These are phyloP conservation scores for Zygosaccharomyces kombuchaensis DNA, from an alignment of 805 yeast genomes.

Conservation along the genomic window DNA sequence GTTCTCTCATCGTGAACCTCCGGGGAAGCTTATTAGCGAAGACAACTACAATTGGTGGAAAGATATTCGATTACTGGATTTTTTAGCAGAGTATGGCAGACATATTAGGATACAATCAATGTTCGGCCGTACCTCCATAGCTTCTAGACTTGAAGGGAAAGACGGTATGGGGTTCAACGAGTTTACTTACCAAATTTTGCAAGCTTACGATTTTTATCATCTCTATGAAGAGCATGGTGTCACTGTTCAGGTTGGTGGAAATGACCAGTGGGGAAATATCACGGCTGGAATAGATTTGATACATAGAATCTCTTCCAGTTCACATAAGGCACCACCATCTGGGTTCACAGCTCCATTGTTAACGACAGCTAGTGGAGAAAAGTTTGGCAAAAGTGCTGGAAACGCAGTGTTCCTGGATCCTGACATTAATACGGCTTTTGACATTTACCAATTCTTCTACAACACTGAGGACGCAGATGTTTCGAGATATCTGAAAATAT, in stretches of 20 bases:
- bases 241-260: constrained; percentile 85
- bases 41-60: constrained; percentile 89
- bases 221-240: constrained; percentile 57
- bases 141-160: constrained; percentile 61
- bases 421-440: constrained; percentile 70
- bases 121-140: constrained; percentile 86
- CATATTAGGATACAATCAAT: constrained; percentile 78
- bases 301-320: constrained; percentile 44
- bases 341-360: constrained; percentile 89
- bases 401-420: constrained; percentile 88
- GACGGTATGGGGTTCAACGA: constrained; percentile 90
- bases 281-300: constrained; percentile 93
- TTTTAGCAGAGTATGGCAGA: constrained; percentile 70
- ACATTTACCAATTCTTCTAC: constrained; percentile 79
- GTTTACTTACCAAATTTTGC: constrained; percentile 86
- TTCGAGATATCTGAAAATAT: constrained; percentile 60
- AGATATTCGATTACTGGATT: constrained; percentile 67
- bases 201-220: constrained; percentile 91
- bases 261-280: constrained; percentile 97
- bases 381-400: constrained; percentile 96
- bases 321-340: constrained; percentile 40
- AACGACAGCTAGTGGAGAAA: constrained; percentile 84
- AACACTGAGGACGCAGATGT: constrained; percentile 77
- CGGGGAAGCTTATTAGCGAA: constrained; percentile 43
- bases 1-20: constrained; percentile 36